Conservation (phyloP, 1,284 basidiomycete genomes). For the Heterobasidion parviporum region DNA sequence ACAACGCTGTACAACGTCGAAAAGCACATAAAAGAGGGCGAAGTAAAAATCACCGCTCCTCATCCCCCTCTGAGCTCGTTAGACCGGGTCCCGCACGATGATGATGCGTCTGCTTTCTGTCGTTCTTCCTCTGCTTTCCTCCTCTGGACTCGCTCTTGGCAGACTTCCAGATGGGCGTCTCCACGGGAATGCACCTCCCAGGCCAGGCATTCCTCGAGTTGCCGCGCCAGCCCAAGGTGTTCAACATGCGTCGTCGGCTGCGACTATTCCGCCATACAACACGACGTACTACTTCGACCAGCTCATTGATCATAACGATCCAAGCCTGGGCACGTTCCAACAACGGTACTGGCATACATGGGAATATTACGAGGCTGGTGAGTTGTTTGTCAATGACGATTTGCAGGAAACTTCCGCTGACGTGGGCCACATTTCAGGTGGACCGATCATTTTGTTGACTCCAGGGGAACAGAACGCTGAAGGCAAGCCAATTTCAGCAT, state of each 20-base stretch:
- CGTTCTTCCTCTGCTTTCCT: background rate
- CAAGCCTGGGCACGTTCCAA: constrained; percentile 62
- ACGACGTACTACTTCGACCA: constrained; percentile 62
- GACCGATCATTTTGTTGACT: constrained; percentile 57
- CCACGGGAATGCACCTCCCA: background rate
- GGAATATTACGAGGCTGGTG: constrained; percentile 53
- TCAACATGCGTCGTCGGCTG: background rate
- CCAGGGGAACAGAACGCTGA: constrained; percentile 38
- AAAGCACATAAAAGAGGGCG: too few species aligned
- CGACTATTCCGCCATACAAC: constrained; percentile 10
- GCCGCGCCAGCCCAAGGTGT: background rate
- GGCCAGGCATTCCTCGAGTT: background rate
- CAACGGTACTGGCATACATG: constrained; percentile 65
- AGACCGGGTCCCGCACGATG: background rate
- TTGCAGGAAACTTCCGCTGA: background rate
- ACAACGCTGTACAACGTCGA: too few species aligned
- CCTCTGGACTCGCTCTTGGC: background rate
- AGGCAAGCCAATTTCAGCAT: constrained; percentile 17
- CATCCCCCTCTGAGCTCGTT: too few species aligned
- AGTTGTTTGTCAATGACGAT: background rate
- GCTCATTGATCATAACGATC: constrained; percentile 64
- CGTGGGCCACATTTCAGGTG: constrained; percentile 31
- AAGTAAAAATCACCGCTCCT: too few species aligned
- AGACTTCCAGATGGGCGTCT: background rate
- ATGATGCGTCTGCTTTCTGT: background rate